A percentile compares a stretch with the other conserved stretches of the same genome.
phyloP scores from a whole-genome alignment of 208 protist genomes.

The Trypanosoma theileri region DNA sequence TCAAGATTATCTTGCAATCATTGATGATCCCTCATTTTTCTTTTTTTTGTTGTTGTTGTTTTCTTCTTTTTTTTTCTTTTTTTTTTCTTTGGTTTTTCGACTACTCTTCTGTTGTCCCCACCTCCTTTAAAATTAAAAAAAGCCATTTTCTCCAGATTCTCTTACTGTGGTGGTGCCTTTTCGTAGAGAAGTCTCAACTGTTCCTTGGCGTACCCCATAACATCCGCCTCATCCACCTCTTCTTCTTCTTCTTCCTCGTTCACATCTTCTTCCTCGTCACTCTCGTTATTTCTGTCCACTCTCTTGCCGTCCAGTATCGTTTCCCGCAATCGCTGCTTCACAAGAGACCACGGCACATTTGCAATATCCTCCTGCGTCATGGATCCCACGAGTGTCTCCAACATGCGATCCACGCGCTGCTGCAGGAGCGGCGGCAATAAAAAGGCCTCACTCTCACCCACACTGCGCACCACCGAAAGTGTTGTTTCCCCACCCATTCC shows the following conservation, averaged over 20 bases:
- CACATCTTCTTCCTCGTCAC: slow-evolving; percentile 5
- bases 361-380: slow-evolving; percentile 54
- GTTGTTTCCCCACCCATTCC: slow-evolving; percentile 1
- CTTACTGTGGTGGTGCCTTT: slow-evolving; percentile 30
- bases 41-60: neutral
- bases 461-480: neutral
- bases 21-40: neutral
- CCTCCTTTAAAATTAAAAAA: neutral
- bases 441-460: neutral
- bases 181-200: slow-evolving; percentile 44
- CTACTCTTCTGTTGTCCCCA: neutral
- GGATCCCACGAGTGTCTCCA: slow-evolving; percentile 38
- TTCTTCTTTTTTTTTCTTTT: neutral
- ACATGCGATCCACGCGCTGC: slow-evolving; percentile 28
- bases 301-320: slow-evolving; percentile 17
- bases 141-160: neutral
- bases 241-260: slow-evolving; percentile 7
- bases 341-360: slow-evolving; percentile 54
- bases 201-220: slow-evolving; percentile 62
- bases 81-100: neutral
- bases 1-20: neutral
- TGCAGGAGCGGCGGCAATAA: neutral
- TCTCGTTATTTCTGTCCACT: neutral
- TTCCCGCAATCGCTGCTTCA: slow-evolving; percentile 37
- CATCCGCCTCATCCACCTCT: neutral